Evolutionary conservation across 805 yeast species (phyloP), one percentile per base, ranked within the genome.

Genomic region (Hanseniaspora taiwanica): DNA sequence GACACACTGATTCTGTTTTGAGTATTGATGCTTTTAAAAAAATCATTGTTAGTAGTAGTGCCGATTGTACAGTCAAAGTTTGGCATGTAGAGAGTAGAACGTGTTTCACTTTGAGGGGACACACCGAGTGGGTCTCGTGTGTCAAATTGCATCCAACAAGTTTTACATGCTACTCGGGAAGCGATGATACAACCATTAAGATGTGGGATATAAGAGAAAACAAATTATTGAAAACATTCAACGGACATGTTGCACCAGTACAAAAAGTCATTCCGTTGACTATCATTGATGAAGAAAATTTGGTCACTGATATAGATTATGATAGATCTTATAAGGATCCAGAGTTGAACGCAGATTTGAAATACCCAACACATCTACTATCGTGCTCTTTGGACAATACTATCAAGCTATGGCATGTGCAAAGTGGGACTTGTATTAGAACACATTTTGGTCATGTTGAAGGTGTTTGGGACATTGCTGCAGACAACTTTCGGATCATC

Each of bases 391-490:
- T 89, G 44, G 97, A 87, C 59, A 86, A 86, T 59, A 87, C 96
- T 6, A 85, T 87, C 58, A 85, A 87, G 56, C 59, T 89, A 37
- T 87, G 96, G 96, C 93, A 85, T 49, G 80, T 86, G 23, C 68
- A 67, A 46, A 75, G 91, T 1, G 96, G 96, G 3, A 74, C 76
- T 57, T 89, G 97, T 54, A 74, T 86, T 9, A 69, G 96, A 43
- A 91, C 98, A 0, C 89, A 91, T 59, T 91, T 89, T 64, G 98
- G 98, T 2, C 98, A 91, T 56, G 85, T 89, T 40, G 97, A 91
- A 60, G 98, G 98, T 18, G 95, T 91, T 16, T 89, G 97, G 96
- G 85, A 89, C 34, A 81, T 91, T 42, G 85, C 91, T 14, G 94
- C 96, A 1, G 97, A 91, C 63, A 86, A 87, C 31, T 91, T 91